phyloP scores from a whole-genome alignment of 2,329 filamentous ascomycete genomes.

The Clonostachys rhizophaga region DNA sequence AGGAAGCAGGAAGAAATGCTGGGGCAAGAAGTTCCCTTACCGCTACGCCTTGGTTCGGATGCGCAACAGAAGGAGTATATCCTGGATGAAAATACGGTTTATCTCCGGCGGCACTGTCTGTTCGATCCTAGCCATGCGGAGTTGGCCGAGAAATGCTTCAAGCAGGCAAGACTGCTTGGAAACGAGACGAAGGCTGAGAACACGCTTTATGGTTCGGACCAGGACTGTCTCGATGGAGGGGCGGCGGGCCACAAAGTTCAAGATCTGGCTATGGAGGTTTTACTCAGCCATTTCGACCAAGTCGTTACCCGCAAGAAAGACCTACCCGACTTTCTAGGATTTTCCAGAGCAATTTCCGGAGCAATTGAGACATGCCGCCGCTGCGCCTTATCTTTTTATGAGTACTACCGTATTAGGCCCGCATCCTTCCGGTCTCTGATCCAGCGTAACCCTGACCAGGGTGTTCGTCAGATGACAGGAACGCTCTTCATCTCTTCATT shows the following conservation, averaged over 20 bases:
- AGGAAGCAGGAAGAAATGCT: constrained; percentile 38
- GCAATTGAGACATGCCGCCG: constrained; percentile 16
- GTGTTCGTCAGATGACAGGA: constrained; percentile 48
- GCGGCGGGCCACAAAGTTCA: constrained; percentile 24
- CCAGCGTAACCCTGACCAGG: constrained; percentile 51
- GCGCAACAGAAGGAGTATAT: constrained; percentile 53
- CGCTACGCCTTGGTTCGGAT: constrained; percentile 38
- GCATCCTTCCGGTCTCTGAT: constrained; percentile 61
- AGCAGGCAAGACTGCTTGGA: constrained; percentile 43
- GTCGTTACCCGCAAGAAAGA: constrained; percentile 70
- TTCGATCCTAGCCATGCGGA: constrained; percentile 67
- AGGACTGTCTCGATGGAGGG: constrained; percentile 1
- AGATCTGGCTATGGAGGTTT: constrained; percentile 46
- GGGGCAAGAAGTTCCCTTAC: constrained; percentile 6
- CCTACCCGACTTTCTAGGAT: constrained; percentile 53
- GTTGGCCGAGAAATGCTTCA: constrained; percentile 62
- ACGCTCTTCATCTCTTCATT: constrained; percentile 49
- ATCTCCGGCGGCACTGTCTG: constrained; percentile 74
- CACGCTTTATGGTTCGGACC: background rate
- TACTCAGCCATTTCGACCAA: constrained; percentile 68
- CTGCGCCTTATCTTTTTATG: constrained; percentile 55
- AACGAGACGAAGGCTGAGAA: background rate
- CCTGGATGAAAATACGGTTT: constrained; percentile 64
- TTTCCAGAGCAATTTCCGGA: constrained; percentile 15
- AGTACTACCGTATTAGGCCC: constrained; percentile 53